Evolutionary conservation across 257 asterid genomes (phyloP).

Genomic region (Gynochthodes officinalis): DNA sequence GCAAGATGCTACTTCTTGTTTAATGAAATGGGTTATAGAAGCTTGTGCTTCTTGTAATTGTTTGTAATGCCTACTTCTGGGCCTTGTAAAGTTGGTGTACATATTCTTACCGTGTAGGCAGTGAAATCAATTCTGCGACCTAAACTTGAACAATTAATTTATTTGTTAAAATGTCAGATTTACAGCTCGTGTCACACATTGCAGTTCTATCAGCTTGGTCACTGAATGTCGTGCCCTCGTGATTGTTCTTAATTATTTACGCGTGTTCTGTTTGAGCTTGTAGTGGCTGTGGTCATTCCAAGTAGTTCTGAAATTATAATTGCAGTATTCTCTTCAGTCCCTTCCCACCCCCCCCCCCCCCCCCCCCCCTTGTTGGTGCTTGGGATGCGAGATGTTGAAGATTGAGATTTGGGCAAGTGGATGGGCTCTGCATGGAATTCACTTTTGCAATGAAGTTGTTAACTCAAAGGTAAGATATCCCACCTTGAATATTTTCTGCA

Average conservation of each 20-base stretch:
- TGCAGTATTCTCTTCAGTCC: not conserved
- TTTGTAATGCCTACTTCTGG: slow-evolving; percentile 32
- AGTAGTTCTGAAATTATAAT: not conserved
- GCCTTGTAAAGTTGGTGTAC: slow-evolving; percentile 60
- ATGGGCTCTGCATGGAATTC: not conserved
- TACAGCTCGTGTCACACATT: not conserved
- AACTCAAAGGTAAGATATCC: not conserved
- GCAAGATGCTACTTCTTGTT: slow-evolving; percentile 7
- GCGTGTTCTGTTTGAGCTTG: not conserved
- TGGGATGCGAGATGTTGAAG: not conserved
- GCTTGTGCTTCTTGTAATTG: slow-evolving; percentile 54
- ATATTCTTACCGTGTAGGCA: slow-evolving; percentile 32
- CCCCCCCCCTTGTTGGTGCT: not conserved
- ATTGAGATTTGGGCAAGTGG: not conserved
- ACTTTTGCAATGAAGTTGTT: not conserved
- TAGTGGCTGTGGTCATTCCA: not conserved
- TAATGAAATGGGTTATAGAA: slow-evolving; percentile 29
- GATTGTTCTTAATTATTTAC: not conserved
- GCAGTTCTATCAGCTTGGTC: not conserved
- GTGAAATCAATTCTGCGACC: slow-evolving; percentile 23
- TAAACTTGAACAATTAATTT: slow-evolving; percentile 21
- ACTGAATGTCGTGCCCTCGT: no score
- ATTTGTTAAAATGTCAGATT: slow-evolving; percentile 3
- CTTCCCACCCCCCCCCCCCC: not conserved
- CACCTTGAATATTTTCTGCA: not conserved